phyloP scores from a whole-genome alignment of 164 flowering plant genomes.

The Stephania japonica region DNA sequence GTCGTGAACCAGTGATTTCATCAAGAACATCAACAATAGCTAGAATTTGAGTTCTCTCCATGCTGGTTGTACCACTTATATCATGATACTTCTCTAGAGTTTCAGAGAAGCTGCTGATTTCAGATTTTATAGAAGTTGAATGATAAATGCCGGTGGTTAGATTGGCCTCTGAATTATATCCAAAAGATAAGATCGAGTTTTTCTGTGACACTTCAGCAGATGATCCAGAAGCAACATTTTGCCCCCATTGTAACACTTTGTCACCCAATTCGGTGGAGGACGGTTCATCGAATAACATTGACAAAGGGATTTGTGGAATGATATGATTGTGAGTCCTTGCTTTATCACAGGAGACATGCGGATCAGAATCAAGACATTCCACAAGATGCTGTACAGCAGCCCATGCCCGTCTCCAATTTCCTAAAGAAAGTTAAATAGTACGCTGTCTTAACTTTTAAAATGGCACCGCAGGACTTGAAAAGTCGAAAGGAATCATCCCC shows the following conservation, averaged over 20 bases:
- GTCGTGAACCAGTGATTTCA: conserved; percentile 51
- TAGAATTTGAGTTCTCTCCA: conserved; percentile 53
- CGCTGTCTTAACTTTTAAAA: background rate
- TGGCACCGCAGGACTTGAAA: background rate
- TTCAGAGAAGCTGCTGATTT: conserved; percentile 38
- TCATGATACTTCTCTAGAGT: conserved; percentile 42
- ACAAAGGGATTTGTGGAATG: conserved; percentile 50
- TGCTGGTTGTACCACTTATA: conserved; percentile 23
- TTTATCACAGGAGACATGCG: conserved; percentile 18
- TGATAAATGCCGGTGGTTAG: conserved; percentile 18
- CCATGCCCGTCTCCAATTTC: conserved; percentile 80
- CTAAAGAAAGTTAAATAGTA: conserved; percentile 29
- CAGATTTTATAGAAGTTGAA: conserved; percentile 40
- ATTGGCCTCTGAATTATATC: conserved; percentile 21
- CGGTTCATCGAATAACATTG: conserved; percentile 54
- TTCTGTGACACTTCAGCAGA: conserved; percentile 27
- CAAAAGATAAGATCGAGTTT: conserved; percentile 24
- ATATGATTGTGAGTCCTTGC: conserved; percentile 18
- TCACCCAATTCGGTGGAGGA: conserved; percentile 22
- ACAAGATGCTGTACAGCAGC: conserved; percentile 57
- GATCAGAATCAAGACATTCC: conserved; percentile 38
- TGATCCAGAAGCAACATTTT: conserved; percentile 14
- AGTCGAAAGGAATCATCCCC: background rate
- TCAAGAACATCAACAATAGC: conserved; percentile 65
- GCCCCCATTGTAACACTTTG: conserved; percentile 50